These are phyloP conservation scores for Bruguiera sexangula DNA, from an alignment of 345 rosid genomes.

Conservation along the genomic window DNA sequence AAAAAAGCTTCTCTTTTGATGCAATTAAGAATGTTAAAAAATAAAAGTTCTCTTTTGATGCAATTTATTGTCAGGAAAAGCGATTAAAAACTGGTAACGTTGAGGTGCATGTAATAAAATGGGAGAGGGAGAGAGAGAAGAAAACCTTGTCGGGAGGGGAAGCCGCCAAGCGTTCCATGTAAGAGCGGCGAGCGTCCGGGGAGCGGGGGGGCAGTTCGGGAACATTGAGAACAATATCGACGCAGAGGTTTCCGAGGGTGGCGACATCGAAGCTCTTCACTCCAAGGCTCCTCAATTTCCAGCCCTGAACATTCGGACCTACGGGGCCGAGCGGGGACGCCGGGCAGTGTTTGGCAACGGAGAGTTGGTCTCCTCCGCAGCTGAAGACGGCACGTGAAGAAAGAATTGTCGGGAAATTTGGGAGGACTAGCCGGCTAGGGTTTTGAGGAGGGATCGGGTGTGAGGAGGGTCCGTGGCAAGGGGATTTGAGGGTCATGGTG, in stretches of 20 bases:
- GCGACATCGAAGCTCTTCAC: conserved; percentile 61
- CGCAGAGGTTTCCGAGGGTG: conserved; percentile 90
- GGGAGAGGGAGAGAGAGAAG: not conserved
- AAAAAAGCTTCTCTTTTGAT: not conserved
- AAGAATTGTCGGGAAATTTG: conserved; percentile 20
- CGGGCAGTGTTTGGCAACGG: conserved; percentile 26
- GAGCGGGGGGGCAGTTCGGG: conserved; percentile 71
- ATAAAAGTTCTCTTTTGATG: not conserved
- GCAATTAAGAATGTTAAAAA: not conserved
- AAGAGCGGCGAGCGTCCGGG: conserved; percentile 48
- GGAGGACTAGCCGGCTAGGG: conserved; percentile 31
- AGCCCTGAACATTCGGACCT: conserved; percentile 8
- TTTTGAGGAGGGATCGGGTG: conserved; percentile 20
- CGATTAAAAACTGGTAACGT: too few relatives aligned
- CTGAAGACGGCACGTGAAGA: conserved; percentile 14
- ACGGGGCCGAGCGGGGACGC: conserved; percentile 22
- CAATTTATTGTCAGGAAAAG: not conserved
- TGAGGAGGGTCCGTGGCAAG: conserved; percentile 27
- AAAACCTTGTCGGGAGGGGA: conserved; percentile 87
- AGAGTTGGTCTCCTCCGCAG: conserved; percentile 32
- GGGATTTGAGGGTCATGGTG: conserved; percentile 40
- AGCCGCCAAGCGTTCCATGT: conserved; percentile 65
- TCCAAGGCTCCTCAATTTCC: conserved; percentile 24
- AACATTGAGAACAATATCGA: conserved; percentile 86
- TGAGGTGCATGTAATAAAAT: too few relatives aligned